phyloP scores from a whole-genome alignment of 305 asterid species.

The Solanum chacoense region DNA sequence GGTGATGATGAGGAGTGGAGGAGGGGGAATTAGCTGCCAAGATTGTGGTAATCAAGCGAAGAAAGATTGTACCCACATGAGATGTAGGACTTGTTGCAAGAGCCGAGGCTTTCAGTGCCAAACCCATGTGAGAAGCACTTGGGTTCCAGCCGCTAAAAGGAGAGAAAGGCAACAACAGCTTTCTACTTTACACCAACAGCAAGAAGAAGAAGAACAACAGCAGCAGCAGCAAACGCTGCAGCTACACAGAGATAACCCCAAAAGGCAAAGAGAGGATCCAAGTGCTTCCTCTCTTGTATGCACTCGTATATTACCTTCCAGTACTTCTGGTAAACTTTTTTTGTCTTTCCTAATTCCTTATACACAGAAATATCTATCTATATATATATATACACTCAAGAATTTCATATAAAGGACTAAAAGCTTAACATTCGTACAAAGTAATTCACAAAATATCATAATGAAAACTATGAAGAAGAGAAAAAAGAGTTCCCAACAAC shows the following conservation, averaged over 20 bases:
- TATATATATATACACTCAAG: too few relatives aligned
- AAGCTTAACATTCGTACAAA: neutral
- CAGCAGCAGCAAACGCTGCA: slow-evolving; percentile 3
- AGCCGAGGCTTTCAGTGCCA: slow-evolving; percentile 66
- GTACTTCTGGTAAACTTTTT: slow-evolving; percentile 13
- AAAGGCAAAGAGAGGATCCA: slow-evolving; percentile 45
- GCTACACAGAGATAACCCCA: slow-evolving; percentile 13
- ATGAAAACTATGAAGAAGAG: neutral
- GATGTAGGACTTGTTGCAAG: slow-evolving; percentile 74
- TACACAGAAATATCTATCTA: neutral
- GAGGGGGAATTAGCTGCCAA: slow-evolving; percentile 71
- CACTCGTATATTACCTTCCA: slow-evolving; percentile 33
- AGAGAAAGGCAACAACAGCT: slow-evolving; percentile 65
- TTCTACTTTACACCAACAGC: slow-evolving; percentile 26
- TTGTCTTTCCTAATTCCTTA: neutral
- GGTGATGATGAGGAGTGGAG: slow-evolving; percentile 51
- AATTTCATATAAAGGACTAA: neutral
- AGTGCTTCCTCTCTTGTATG: slow-evolving; percentile 46
- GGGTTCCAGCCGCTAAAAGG: slow-evolving; percentile 86
- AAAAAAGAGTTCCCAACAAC: neutral
- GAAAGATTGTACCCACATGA: slow-evolving; percentile 65
- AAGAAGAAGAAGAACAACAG: slow-evolving; percentile 1
- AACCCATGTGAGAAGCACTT: slow-evolving; percentile 70
- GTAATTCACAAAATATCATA: neutral
- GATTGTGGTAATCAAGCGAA: slow-evolving; percentile 82